Evolutionary conservation across 805 yeast genomes (phyloP).

Genomic region (Sungouiella thailandica): DNA sequence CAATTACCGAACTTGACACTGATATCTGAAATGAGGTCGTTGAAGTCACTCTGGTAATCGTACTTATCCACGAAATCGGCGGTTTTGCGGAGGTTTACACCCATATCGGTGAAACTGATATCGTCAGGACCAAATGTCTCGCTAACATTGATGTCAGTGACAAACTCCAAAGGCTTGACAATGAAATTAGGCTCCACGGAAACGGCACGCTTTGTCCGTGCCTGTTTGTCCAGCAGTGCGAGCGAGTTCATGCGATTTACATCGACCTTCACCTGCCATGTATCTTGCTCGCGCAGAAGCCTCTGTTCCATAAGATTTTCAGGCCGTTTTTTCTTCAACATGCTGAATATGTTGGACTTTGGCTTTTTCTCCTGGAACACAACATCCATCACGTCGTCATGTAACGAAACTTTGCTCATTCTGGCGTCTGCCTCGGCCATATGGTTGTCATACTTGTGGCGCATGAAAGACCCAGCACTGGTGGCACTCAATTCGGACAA

Average conservation of each 20-base stretch:
- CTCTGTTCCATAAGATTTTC: slow-evolving; percentile 41
- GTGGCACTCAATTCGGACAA: slow-evolving; percentile 80
- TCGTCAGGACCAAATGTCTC: slow-evolving; percentile 26
- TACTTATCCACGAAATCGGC: slow-evolving; percentile 31
- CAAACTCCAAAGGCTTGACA: slow-evolving; percentile 38
- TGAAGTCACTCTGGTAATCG: slow-evolving; percentile 26
- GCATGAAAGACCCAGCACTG: slow-evolving; percentile 77
- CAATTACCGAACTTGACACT: slow-evolving; percentile 32
- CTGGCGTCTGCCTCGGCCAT: slow-evolving; percentile 8
- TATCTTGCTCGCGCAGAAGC: slow-evolving; percentile 33
- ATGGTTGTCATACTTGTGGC: slow-evolving; percentile 56
- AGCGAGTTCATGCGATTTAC: slow-evolving; percentile 69
- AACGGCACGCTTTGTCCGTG: slow-evolving; percentile 57
- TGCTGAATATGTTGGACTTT: slow-evolving; percentile 42
- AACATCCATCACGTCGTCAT: slow-evolving; percentile 30
- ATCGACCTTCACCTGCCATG: slow-evolving; percentile 26
- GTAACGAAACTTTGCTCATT: slow-evolving; percentile 18
- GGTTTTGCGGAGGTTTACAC: slow-evolving; percentile 24
- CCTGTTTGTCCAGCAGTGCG: slow-evolving; percentile 61
- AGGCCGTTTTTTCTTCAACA: slow-evolving; percentile 30
- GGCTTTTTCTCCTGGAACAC: slow-evolving; percentile 39
- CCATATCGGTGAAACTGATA: slow-evolving; percentile 5
- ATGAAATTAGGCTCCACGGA: slow-evolving; percentile 34
- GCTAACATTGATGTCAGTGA: slow-evolving; percentile 39
- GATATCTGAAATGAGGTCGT: slow-evolving; percentile 39